A percentile compares a stretch with the other conserved stretches of the same genome.
These are phyloP conservation scores for Eimeria praecox DNA, from an alignment of 169 alveolate species.

Conservation along the genomic window DNA sequence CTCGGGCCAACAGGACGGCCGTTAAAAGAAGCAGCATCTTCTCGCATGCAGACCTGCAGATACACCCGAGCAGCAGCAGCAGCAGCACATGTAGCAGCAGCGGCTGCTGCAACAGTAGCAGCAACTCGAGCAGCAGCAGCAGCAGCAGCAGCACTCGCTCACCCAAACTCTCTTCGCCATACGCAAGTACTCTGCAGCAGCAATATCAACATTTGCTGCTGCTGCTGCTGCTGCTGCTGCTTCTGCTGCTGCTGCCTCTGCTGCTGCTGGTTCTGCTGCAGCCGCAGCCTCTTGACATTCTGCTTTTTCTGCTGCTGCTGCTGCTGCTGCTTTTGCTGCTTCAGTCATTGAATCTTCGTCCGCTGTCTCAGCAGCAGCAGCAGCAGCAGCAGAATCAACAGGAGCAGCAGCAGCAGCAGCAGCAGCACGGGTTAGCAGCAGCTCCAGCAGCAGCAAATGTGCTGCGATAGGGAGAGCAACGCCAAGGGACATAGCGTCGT, in stretches of 20 bases:
- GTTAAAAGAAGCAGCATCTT: constrained; percentile 41
- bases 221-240: constrained; percentile 30
- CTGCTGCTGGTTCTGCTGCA: neutral
- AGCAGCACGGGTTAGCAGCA: no score
- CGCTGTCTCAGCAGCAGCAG: constrained; percentile 12
- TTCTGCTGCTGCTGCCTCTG: neutral
- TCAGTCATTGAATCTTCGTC: neutral
- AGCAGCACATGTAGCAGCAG: no score
- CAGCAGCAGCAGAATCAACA: neutral
- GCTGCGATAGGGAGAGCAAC: constrained; percentile 32
- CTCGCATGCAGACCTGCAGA: constrained; percentile 38
- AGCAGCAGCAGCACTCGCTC: no score
- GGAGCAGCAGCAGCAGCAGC: constrained; percentile 46
- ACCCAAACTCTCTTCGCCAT: no score
- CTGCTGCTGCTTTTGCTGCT: neutral
- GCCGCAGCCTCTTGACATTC: neutral
- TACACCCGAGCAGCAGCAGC: neutral
- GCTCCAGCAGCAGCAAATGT: neutral
- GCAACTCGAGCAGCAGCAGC: no score
- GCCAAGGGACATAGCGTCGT: constrained; percentile 45
- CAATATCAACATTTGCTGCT: neutral
- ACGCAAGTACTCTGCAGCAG: neutral
- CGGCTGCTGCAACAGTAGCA: no score
- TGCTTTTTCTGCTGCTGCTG: neutral
- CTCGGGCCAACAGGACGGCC: constrained; percentile 26